These are phyloP conservation scores for Senecio squalidus DNA, from an alignment of 140 eudicot genomes.

Conservation along the genomic window DNA sequence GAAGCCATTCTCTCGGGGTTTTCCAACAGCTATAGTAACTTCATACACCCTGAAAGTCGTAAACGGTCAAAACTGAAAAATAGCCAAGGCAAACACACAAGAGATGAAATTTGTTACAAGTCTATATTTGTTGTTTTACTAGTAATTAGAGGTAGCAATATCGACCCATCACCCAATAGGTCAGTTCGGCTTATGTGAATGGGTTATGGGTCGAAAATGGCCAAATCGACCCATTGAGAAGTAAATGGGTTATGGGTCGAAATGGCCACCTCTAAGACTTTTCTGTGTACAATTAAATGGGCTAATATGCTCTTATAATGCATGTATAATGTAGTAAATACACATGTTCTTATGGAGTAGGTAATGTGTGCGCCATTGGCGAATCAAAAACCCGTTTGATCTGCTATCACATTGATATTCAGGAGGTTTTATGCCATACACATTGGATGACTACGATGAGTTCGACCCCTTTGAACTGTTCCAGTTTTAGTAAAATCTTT, in stretches of 20 bases:
- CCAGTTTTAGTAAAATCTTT: too few species aligned
- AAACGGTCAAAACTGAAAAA: constrained; percentile 1
- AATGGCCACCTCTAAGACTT: background rate
- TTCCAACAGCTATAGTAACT: background rate
- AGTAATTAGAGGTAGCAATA: background rate
- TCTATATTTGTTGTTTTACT: background rate
- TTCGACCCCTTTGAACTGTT: too few species aligned
- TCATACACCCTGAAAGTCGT: constrained; percentile 20
- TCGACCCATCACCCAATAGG: background rate
- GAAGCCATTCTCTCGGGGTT: constrained; percentile 4
- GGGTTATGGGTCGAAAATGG: too few species aligned
- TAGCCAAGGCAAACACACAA: background rate
- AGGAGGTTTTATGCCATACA: background rate
- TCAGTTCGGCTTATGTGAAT: too few species aligned
- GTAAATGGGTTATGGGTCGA: too few species aligned
- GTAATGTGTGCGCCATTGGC: background rate
- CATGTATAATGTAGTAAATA: background rate
- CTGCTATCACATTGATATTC: background rate
- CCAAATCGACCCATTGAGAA: too few species aligned
- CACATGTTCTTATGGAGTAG: background rate
- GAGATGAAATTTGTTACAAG: background rate
- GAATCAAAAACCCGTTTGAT: background rate
- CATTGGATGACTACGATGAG: too few species aligned
- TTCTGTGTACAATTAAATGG: background rate
- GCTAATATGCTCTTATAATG: background rate